A percentile compares a stretch with the other conserved stretches of the same genome.
phyloP scores from a whole-genome alignment of 257 asterid genomes.

The Penstemon newberryi region DNA sequence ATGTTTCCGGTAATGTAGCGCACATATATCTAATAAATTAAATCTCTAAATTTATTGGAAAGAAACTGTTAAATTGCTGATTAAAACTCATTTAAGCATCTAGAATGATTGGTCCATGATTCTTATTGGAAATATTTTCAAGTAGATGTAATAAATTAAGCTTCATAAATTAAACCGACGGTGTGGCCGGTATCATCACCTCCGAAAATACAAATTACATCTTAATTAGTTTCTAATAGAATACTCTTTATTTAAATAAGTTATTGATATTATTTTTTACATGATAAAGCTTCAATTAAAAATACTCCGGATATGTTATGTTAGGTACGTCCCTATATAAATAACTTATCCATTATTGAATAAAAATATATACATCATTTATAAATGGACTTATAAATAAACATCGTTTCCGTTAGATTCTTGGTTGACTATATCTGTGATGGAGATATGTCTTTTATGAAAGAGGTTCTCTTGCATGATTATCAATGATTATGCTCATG shows the following conservation, averaged over 20 bases:
- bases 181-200: too few species aligned
- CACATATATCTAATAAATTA: neutral
- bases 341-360: neutral
- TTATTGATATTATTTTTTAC: neutral
- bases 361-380: neutral
- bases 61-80: neutral
- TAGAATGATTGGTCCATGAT: too few species aligned
- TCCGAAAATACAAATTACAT: too few species aligned
- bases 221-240: too few species aligned
- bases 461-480: conserved; percentile 27
- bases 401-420: conserved; percentile 20
- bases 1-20: neutral
- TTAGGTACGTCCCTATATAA: neutral
- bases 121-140: too few species aligned
- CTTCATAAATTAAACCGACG: neutral
- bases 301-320: neutral
- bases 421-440: conserved; percentile 23
- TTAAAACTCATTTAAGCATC: too few species aligned
- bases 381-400: neutral
- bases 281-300: neutral
- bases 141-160: neutral
- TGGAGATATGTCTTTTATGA: conserved; percentile 20
- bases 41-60: neutral
- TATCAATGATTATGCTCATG: conserved; percentile 30
- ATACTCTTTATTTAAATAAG: too few species aligned